Evolutionary conservation across 2,329 filamentous ascomycete genomes (phyloP), one percentile per base, ranked within the genome.

Genomic region (Aspergillus versicolor): DNA sequence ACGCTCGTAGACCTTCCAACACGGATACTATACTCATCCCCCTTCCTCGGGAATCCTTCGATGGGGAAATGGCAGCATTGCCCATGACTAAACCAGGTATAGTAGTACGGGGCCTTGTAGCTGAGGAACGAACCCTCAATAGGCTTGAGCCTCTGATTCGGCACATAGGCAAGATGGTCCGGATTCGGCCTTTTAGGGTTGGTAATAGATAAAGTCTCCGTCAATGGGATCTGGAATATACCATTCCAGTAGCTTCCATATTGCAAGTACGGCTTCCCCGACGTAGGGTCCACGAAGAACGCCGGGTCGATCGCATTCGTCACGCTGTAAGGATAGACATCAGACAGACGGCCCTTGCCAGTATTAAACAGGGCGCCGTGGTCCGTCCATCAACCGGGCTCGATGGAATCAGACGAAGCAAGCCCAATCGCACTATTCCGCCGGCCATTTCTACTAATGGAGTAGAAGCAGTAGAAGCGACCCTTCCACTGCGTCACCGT

Each of bases 71-170:
- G 57, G 53, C 74, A 75, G 52, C 74, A 76, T n/a, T 69, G 63
- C 12, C 74, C 74, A 54, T 69, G 67, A 49, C 73, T 76, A 47
- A 73, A 74, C 73, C 73, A 76, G 19, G 66, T 38, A 58, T 76
- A 76, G 61, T 76, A 76, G 44, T 69, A 76, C 1, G 68, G 69
- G 3, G 64, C 63, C 5, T 59, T 63, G 24, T 67, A 76, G 46
- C 64, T 74, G 64, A 76, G 70, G 54, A 69, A 76, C 0, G 67
- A 65, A 0, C 73, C 74, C 52, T 76, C 74, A 17, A 67, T 58
- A 1, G 72, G 70, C 48, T 65, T 69, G 7, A 51, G 19, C 12
- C 57, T 59, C 3, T 41, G 24, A 2, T 53, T 8, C 3, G 69
- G 69, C 7, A 66, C 9, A 46, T 61, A 70, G 0, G 62, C 67